phyloP scores from a whole-genome alignment of 2,329 filamentous ascomycete genomes.

The Aspergillus texensis region DNA sequence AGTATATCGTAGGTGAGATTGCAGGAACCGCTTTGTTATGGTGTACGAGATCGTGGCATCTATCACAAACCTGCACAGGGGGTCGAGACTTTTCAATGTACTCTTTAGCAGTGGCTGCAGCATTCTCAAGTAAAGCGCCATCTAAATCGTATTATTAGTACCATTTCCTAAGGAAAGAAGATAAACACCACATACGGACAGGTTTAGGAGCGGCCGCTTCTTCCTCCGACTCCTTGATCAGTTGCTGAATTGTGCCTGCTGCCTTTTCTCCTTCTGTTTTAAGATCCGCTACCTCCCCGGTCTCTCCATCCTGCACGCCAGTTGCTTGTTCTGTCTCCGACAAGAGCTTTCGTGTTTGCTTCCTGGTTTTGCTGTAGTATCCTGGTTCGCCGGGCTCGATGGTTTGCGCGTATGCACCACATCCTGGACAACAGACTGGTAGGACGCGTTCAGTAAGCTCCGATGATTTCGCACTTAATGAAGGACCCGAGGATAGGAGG shows the following conservation, averaged over 20 bases:
- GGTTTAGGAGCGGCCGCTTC: conserved; percentile 8
- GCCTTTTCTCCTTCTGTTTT: conserved; percentile 12
- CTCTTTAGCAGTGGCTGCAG: conserved; percentile 21
- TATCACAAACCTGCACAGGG: conserved; percentile 66
- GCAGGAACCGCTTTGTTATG: conserved; percentile 73
- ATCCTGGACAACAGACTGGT: conserved; percentile 62
- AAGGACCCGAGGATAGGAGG: conserved; percentile 22
- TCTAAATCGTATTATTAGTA: conserved; percentile 17
- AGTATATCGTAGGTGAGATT: conserved; percentile 76
- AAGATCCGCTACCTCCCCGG: conserved; percentile 21
- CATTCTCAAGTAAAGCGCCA: conserved; percentile 26
- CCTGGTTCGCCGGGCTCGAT: conserved; percentile 58
- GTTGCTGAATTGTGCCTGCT: conserved; percentile 12
- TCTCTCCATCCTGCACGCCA: conserved; percentile 11
- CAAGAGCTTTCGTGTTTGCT: conserved; percentile 47
- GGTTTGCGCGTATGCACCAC: conserved; percentile 63
- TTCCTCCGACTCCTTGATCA: conserved; percentile 11
- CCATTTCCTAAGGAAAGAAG: background rate
- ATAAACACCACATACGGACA: conserved; percentile 16
- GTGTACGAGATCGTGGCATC: conserved; percentile 81
- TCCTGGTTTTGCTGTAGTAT: conserved; percentile 57
- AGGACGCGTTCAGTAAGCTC: conserved; percentile 34
- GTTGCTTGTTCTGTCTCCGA: conserved; percentile 21
- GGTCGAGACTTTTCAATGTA: conserved; percentile 24
- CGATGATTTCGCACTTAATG: conserved; percentile 13